These are phyloP conservation scores for Aspergillus clavatus DNA, from an alignment of 2,329 filamentous ascomycete genomes.

Conservation along the genomic window DNA sequence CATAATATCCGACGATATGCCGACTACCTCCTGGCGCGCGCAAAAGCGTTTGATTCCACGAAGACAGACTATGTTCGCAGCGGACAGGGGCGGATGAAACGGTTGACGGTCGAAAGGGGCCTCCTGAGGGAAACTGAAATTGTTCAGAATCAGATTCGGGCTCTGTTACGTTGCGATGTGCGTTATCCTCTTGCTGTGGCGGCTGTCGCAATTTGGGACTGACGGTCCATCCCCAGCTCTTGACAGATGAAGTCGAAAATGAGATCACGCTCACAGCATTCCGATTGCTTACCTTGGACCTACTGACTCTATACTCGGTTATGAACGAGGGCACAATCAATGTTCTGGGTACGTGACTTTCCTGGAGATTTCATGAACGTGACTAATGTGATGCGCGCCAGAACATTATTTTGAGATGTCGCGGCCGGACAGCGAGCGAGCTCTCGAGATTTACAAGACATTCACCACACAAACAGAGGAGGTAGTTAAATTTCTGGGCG, in stretches of 20 bases:
- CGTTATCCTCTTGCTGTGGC: conserved; percentile 31
- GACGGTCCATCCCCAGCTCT: conserved; percentile 53
- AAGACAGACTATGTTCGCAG: conserved; percentile 85
- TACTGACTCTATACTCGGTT: conserved; percentile 85
- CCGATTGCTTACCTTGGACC: conserved; percentile 80
- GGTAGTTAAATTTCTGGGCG: conserved; percentile 82
- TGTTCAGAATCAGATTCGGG: conserved; percentile 81
- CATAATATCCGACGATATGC: conserved; percentile 91
- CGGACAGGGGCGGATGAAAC: conserved; percentile 77
- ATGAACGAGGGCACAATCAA: conserved; percentile 98
- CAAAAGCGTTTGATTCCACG: conserved; percentile 75
- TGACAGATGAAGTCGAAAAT: conserved; percentile 85
- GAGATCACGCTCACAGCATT: conserved; percentile 96
- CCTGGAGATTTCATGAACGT: not conserved
- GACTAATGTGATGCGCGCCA: conserved; percentile 32
- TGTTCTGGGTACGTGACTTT: conserved; percentile 66
- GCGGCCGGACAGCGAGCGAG: conserved; percentile 83
- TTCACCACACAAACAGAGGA: conserved; percentile 90
- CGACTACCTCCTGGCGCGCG: conserved; percentile 77
- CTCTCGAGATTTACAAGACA: conserved; percentile 83
- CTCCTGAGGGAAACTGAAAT: conserved; percentile 84
- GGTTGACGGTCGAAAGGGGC: conserved; percentile 83
- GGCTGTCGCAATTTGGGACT: conserved; percentile 5
- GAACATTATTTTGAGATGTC: conserved; percentile 99
- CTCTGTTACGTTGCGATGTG: conserved; percentile 85